Evolutionary conservation across 202 grass and related monocot genomes (phyloP).

Genomic region (Schoenoplectus triqueter): DNA sequence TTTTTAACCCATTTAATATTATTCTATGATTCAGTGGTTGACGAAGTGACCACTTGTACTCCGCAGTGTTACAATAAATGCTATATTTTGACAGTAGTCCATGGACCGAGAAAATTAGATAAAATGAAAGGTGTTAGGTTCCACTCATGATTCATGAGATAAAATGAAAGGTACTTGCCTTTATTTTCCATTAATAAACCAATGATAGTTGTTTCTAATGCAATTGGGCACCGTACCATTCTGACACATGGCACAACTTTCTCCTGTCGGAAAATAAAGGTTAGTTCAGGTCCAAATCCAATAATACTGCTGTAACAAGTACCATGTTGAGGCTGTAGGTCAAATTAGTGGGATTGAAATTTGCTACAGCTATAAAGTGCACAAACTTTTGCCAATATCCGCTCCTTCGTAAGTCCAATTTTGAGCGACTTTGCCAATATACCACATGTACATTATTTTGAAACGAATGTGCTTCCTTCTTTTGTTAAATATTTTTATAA

Average conservation of each 20-base stretch:
- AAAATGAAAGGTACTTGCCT: neutral
- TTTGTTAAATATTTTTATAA: neutral
- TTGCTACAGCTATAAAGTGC: no score
- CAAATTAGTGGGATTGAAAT: no score
- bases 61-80: neutral
- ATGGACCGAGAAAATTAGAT: neutral
- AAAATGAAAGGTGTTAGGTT: conserved; percentile 25
- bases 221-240: conserved; percentile 17
- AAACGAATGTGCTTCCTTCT: neutral
- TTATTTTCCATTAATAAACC: neutral
- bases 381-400: no score
- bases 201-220: conserved; percentile 10
- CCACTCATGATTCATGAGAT: neutral
- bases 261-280: conserved; percentile 1
- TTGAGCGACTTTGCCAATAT: neutral
- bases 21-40: neutral
- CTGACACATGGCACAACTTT: neutral
- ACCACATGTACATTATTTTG: neutral
- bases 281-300: neutral
- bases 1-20: neutral
- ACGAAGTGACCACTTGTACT: neutral
- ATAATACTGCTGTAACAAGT: neutral
- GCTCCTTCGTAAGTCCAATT: no score
- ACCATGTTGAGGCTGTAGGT: no score
- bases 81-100: conserved; percentile 7